phyloP scores from a whole-genome alignment of 2,329 filamentous ascomycete genomes.

The Furcasterigmium furcatum region DNA sequence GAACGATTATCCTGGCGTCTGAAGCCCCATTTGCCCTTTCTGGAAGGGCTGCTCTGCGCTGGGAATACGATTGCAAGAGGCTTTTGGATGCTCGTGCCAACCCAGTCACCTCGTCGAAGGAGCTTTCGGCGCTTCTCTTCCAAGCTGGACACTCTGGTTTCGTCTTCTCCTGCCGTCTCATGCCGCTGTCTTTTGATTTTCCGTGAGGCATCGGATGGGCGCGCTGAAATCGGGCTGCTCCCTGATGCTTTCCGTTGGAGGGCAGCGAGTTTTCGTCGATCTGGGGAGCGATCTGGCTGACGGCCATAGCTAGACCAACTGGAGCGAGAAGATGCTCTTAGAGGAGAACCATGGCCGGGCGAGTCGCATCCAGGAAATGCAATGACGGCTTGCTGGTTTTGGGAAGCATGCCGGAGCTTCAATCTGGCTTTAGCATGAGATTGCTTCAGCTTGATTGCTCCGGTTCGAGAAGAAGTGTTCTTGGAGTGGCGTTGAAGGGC shows the following conservation, averaged over 20 bases:
- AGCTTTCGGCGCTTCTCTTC: not conserved
- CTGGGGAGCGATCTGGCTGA: no score
- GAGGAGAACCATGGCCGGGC: no score
- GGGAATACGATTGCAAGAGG: constrained; percentile 12
- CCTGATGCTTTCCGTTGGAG: no score
- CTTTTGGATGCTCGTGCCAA: constrained; percentile 25
- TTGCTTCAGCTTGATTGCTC: constrained; percentile 29
- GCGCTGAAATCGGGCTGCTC: no score
- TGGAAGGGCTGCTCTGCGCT: not conserved
- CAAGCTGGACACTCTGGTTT: not conserved
- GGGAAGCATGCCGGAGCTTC: not conserved
- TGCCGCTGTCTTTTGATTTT: no score
- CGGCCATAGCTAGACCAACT: no score
- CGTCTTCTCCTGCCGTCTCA: not conserved
- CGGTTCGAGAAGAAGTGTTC: constrained; percentile 25
- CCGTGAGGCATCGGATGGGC: no score
- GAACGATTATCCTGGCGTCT: no score
- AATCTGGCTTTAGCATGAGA: constrained; percentile 32
- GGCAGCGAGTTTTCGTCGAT: not conserved
- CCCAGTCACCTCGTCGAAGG: not conserved
- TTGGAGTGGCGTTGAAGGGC: constrained; percentile 30
- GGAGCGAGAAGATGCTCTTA: no score
- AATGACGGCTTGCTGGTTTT: not conserved
- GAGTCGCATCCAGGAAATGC: not conserved
- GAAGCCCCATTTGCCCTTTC: constrained; percentile 9